Percentiles rank a stretch among this genome's conserved stretches.
Evolutionary conservation across 768 basidiomycete species (phyloP).

Genomic region (Naganishia randhawae): DNA sequence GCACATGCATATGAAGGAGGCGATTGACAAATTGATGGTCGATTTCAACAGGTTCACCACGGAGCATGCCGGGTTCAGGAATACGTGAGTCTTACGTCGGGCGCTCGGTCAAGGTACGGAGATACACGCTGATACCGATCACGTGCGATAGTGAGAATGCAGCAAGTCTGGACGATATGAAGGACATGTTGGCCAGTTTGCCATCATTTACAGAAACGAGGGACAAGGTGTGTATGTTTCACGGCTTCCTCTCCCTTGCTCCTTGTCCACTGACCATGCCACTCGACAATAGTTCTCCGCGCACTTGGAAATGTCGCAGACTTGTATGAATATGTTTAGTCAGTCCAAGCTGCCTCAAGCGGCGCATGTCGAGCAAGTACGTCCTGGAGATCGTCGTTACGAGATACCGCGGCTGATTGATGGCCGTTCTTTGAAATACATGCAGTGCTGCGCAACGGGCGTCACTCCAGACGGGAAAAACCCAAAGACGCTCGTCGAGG

Average conservation of each 20-base stretch:
- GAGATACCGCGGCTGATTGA: not conserved
- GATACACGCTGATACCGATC: not conserved
- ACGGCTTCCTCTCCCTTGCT: not conserved
- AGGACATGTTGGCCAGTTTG: constrained; percentile 93
- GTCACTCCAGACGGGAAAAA: constrained; percentile 83
- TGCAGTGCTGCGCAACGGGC: constrained; percentile 88
- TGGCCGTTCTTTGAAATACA: not conserved
- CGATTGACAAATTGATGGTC: constrained; percentile 91
- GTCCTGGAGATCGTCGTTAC: not conserved
- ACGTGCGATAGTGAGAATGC: constrained; percentile 3
- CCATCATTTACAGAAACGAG: constrained; percentile 93
- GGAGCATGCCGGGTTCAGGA: constrained; percentile 91
- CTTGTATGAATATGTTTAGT: constrained; percentile 92
- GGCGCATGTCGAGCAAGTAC: constrained; percentile 85
- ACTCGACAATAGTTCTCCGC: constrained; percentile 69
- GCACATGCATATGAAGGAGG: constrained; percentile 98
- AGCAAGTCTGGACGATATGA: constrained; percentile 88
- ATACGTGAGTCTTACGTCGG: constrained; percentile 55
- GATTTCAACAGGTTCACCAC: constrained; percentile 92
- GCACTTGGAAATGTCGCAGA: constrained; percentile 95
- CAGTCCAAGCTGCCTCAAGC: constrained; percentile 74
- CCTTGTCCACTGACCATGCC: not conserved
- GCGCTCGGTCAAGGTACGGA: no score
- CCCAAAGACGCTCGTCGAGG: constrained; percentile 92
- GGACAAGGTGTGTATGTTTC: constrained; percentile 64